Percentiles rank a stretch among this genome's conserved stretches.
Evolutionary conservation across 2,329 filamentous ascomycete species (phyloP).

Genomic region (Trichoderma cornu-damae): DNA sequence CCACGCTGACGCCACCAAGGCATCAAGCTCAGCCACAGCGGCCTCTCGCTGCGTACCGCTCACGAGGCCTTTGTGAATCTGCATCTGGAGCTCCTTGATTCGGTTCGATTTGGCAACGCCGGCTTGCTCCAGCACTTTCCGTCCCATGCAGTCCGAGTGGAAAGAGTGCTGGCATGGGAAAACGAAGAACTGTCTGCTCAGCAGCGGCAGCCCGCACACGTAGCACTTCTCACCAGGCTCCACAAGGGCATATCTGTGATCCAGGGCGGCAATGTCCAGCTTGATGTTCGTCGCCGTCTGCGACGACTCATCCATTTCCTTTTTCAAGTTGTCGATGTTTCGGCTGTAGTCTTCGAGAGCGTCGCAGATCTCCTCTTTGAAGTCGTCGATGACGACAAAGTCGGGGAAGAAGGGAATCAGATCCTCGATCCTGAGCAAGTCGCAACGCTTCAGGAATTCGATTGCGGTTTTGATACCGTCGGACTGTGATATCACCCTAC

Average conservation of each 20-base stretch:
- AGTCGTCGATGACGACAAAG: constrained; percentile 97
- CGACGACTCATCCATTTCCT: constrained; percentile 93
- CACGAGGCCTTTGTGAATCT: constrained; percentile 72
- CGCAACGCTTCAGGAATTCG: constrained; percentile 85
- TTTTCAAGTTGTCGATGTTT: constrained; percentile 80
- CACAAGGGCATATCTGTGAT: constrained; percentile 89
- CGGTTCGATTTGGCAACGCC: constrained; percentile 69
- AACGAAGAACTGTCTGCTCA: constrained; percentile 93
- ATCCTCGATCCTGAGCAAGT: constrained; percentile 90
- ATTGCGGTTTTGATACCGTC: constrained; percentile 90
- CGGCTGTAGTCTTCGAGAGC: constrained; percentile 91
- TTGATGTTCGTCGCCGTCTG: constrained; percentile 88
- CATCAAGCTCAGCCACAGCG: constrained; percentile 83
- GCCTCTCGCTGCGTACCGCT: constrained; percentile 69
- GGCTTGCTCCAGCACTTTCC: constrained; percentile 75
- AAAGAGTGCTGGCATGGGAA: constrained; percentile 98
- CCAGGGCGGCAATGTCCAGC: constrained; percentile 77
- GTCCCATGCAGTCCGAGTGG: constrained; percentile 88
- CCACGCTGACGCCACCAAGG: constrained; percentile 86
- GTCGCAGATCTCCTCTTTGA: constrained; percentile 95
- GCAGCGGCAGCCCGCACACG: constrained; percentile 75
- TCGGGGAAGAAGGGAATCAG: constrained; percentile 98
- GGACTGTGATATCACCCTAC: constrained; percentile 83
- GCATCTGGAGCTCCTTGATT: constrained; percentile 79
- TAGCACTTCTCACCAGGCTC: constrained; percentile 95